These are phyloP conservation scores for Blastocystis sp. DNA, from an alignment of 352 stramenopile species.

Conservation along the genomic window DNA sequence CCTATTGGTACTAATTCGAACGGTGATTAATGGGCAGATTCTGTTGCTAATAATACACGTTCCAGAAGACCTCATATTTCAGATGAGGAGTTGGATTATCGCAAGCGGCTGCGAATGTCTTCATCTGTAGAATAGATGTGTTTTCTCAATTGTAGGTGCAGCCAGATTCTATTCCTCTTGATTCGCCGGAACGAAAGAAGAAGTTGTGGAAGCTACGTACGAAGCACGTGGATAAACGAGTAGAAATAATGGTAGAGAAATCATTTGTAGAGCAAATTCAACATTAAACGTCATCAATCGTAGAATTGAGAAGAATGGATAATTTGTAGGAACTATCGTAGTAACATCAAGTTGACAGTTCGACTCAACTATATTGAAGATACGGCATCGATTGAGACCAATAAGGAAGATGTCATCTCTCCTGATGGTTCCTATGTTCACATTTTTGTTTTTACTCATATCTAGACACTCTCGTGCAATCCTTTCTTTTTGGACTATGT, in stretches of 20 bases:
- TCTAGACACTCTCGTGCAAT: slow-evolving; percentile 41
- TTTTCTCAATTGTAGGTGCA: not conserved
- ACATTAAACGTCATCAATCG: slow-evolving; percentile 45
- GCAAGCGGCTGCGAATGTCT: not conserved
- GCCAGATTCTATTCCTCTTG: not conserved
- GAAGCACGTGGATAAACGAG: slow-evolving; percentile 24
- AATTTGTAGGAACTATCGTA: slow-evolving; percentile 30
- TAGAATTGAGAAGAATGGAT: not conserved
- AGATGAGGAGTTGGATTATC: slow-evolving; percentile 53
- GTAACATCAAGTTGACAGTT: slow-evolving; percentile 62
- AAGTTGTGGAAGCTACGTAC: slow-evolving; percentile 1
- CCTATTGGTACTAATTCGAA: not conserved
- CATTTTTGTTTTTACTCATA: not conserved
- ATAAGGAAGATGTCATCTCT: not conserved
- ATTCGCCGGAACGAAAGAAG: slow-evolving; percentile 12
- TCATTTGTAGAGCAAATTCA: slow-evolving; percentile 13
- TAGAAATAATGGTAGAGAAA: not conserved
- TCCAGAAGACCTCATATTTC: not conserved
- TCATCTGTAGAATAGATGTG: not conserved
- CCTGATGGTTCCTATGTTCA: not conserved
- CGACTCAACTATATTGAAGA: slow-evolving; percentile 30
- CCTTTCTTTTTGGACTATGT: slow-evolving; percentile 63
- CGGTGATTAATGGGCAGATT: not conserved
- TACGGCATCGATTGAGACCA: slow-evolving; percentile 5
- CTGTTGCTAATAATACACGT: slow-evolving; percentile 1